These are phyloP conservation scores for Laburnicola sp. DNA, from an alignment of 2,329 filamentous ascomycete species.

Conservation along the genomic window DNA sequence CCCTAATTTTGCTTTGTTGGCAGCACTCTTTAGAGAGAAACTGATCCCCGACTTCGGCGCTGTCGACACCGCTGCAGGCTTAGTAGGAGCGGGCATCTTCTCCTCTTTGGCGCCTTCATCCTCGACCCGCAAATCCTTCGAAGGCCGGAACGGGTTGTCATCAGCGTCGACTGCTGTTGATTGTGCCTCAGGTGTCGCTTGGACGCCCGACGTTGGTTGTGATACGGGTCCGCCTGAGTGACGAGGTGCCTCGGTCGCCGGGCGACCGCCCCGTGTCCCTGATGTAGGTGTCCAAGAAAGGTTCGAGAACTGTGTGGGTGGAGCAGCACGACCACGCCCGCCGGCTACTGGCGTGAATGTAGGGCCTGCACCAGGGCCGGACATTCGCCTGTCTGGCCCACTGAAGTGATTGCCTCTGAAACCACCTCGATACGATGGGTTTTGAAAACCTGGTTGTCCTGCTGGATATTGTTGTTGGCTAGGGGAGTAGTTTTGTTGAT, in stretches of 20 bases:
- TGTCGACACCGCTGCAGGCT: constrained; percentile 56
- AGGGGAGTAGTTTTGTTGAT: constrained; percentile 48
- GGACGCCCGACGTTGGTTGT: constrained; percentile 20
- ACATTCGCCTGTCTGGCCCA: constrained; percentile 50
- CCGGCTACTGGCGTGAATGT: constrained; percentile 36
- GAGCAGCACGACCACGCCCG: constrained; percentile 58
- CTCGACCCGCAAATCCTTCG: constrained; percentile 67
- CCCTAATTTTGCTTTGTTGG: constrained; percentile 53
- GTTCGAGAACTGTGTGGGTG: constrained; percentile 62
- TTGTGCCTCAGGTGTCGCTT: constrained; percentile 19
- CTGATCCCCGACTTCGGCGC: constrained; percentile 66
- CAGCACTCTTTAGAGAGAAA: constrained; percentile 82
- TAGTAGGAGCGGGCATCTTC: constrained; percentile 57
- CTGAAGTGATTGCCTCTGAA: constrained; percentile 65
- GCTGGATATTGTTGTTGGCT: constrained; percentile 54
- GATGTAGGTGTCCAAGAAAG: constrained; percentile 70
- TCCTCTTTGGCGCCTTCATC: constrained; percentile 59
- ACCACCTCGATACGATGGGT: constrained; percentile 51
- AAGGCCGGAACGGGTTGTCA: constrained; percentile 64
- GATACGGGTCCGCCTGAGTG: constrained; percentile 14
- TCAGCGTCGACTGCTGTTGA: constrained; percentile 54
- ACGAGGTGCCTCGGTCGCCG: constrained; percentile 44
- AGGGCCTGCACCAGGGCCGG: constrained; percentile 42
- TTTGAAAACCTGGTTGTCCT: constrained; percentile 58
- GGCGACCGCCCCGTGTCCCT: constrained; percentile 57